Conservation (phyloP, 768 basidiomycete genomes). For the Mycena olivaceomarginata region DNA sequence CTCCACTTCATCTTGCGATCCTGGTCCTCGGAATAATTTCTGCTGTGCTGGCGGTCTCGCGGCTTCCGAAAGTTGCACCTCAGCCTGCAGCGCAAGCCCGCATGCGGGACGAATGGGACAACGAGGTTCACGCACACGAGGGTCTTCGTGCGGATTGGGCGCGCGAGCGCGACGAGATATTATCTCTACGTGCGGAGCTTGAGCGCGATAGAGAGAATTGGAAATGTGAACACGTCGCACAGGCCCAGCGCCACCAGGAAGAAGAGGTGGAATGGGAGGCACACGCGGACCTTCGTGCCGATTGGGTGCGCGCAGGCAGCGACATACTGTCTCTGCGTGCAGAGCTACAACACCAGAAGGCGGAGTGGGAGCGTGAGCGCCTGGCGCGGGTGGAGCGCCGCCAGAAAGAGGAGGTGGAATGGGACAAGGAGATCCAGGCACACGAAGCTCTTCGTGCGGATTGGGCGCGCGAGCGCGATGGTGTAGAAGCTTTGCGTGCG, state of each 20-base stretch:
- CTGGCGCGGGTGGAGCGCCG: slow-evolving; percentile 26
- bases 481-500: slow-evolving; percentile 11
- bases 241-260: slow-evolving; percentile 25
- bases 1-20: slow-evolving; percentile 30
- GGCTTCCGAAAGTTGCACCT: slow-evolving; percentile 11
- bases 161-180: slow-evolving; percentile 26
- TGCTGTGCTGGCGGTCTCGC: slow-evolving; percentile 25
- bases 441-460: slow-evolving; percentile 21
- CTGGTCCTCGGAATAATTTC: slow-evolving; percentile 25
- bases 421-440: slow-evolving; percentile 23
- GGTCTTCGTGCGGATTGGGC: slow-evolving; percentile 29
- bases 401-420: slow-evolving; percentile 29
- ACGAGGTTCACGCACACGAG: slow-evolving; percentile 27
- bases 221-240: slow-evolving; percentile 18
- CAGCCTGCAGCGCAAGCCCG: slow-evolving; percentile 5
- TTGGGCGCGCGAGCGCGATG: slow-evolving; percentile 20
- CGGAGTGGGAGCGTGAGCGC: slow-evolving; percentile 26
- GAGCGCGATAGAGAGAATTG: slow-evolving; percentile 18
- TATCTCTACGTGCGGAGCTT: slow-evolving; percentile 22
- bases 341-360: slow-evolving; percentile 27
- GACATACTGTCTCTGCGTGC: slow-evolving; percentile 20
- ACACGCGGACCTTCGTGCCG: slow-evolving; percentile 24
- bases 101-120: slow-evolving; percentile 21
- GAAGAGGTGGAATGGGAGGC: slow-evolving; percentile 30
- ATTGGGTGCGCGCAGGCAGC: slow-evolving; percentile 25